Percentiles rank a stretch among this genome's conserved stretches.
These are phyloP conservation scores for Candida morakotiae DNA, from an alignment of 805 yeast species.

Conservation along the genomic window DNA sequence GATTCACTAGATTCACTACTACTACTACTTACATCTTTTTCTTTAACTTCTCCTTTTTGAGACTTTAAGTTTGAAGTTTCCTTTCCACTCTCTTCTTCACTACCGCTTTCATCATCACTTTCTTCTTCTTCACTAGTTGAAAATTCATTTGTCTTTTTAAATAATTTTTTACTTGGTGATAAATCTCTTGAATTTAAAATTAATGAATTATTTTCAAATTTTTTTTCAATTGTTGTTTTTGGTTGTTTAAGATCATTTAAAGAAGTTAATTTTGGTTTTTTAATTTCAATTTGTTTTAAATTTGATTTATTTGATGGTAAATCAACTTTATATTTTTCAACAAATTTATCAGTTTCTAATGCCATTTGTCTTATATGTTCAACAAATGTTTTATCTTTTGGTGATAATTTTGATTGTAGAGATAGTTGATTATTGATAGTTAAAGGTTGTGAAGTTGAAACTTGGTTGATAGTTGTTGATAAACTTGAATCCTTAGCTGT, in stretches of 20 bases:
- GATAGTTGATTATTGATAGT: neutral
- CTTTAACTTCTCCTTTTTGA: neutral
- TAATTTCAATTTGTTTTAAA: neutral
- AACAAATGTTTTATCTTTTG: neutral
- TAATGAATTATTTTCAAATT: neutral
- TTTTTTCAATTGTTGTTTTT: constrained; percentile 9
- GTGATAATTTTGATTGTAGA: neutral
- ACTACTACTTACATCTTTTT: neutral
- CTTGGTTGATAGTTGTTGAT: too few relatives aligned
- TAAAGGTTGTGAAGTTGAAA: too few relatives aligned
- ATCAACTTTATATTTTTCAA: neutral
- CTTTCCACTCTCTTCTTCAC: neutral
- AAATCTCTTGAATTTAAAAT: neutral
- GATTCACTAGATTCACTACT: neutral
- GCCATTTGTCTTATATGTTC: neutral
- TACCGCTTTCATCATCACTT: neutral
- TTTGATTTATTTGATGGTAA: neutral
- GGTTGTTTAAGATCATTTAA: constrained; percentile 9
- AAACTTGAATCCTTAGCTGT: too few relatives aligned
- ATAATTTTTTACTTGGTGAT: constrained; percentile 2
- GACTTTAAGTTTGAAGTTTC: neutral
- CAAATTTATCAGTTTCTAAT: neutral
- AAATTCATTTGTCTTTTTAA: constrained; percentile 3
- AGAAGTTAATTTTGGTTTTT: constrained; percentile 1
- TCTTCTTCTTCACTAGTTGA: neutral